Evolutionary conservation across 2,329 filamentous ascomycete species (phyloP), one percentile per base, ranked within the genome.

Genomic region (Elsinoe arachidis): DNA sequence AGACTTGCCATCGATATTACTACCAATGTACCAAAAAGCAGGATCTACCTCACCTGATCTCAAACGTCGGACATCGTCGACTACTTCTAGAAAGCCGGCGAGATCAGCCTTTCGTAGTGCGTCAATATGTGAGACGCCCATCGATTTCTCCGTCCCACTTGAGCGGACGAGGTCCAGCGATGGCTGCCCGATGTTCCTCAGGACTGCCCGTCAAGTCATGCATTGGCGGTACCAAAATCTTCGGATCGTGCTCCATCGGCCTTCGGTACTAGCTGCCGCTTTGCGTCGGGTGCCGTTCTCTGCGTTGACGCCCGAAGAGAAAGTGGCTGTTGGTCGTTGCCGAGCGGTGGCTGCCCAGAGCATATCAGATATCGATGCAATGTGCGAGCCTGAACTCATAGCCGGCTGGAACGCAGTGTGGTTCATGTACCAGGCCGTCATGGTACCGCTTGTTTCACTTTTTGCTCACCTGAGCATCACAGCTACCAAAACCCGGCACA

Each of bases 181-280:
- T 14, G 53, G 53, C 19, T 88, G 85, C 66, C 83, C 85, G 0
- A 84, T 88, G 62, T 82, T 85, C 1, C 78, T 90, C 15, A 83
- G 82, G 61, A 85, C 86, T 51, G 82, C 85, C 0, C 80, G 87
- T 53, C 83, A 83, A 61, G 80, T 90, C 63, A 89, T 90, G 84
- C 87, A 88, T 69, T 91, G 87, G 88, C 80, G 87, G 12, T 91
- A 88, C 67, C 84, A 88, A 66, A 90, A 89, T 64, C 78, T 90
- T 47, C 84, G 87, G 47, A 86, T 90, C 71, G 78, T 91, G 1
- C 80, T 91, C 19, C 85, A 90, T 68, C 79, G 88, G 2, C 87
- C 87, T 0, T 83, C 86, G 0, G 76, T 92, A 1, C 77, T 91
- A 5, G 85, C 70, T 4, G 81, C 71, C 73, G 87, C 65, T 76